Conservation (phyloP, 2,329 filamentous ascomycete genomes). For the Periglandula ipomoeae region DNA sequence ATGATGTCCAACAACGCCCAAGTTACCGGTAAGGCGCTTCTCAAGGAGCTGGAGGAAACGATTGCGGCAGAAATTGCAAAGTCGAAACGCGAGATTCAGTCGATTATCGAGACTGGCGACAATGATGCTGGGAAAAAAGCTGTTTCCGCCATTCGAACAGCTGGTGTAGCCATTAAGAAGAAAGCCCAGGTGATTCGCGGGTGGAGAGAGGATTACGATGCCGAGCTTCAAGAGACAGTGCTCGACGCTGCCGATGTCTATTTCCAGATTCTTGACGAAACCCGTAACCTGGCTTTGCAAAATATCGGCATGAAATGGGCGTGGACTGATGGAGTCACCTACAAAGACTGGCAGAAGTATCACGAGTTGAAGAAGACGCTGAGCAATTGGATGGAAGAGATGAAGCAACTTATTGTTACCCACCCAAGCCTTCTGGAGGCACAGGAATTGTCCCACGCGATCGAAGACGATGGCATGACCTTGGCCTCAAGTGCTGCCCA, state of each 20-base stretch:
- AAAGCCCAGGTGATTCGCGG: conserved; percentile 66
- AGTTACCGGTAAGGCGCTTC: conserved; percentile 54
- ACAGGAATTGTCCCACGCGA: conserved; percentile 54
- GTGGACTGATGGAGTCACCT: conserved; percentile 89
- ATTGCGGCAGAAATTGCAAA: conserved; percentile 52
- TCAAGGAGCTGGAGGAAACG: conserved; percentile 59
- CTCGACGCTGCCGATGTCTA: conserved; percentile 68
- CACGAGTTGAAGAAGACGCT: conserved; percentile 78
- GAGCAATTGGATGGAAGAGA: conserved; percentile 73
- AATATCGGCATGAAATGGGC: conserved; percentile 94
- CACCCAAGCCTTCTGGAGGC: conserved; percentile 64
- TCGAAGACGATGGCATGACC: conserved; percentile 74
- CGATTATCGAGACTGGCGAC: conserved; percentile 42
- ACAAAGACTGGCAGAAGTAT: conserved; percentile 96
- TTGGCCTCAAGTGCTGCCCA: conserved; percentile 69
- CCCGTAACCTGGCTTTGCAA: conserved; percentile 75
- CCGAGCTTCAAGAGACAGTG: conserved; percentile 59
- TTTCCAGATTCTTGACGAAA: conserved; percentile 71
- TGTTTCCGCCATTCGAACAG: conserved; percentile 46
- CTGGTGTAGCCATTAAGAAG: conserved; percentile 66
- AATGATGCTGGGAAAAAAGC: conserved; percentile 34
- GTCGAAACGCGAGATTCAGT: conserved; percentile 60
- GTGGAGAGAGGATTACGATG: conserved; percentile 67
- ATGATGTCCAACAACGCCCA: conserved; percentile 57
- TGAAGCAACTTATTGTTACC: conserved; percentile 65